A percentile compares a stretch with the other conserved stretches of the same genome.
These are phyloP conservation scores for Gleditsia sinensis DNA, from an alignment of 306 rosid genomes.

Conservation along the genomic window DNA sequence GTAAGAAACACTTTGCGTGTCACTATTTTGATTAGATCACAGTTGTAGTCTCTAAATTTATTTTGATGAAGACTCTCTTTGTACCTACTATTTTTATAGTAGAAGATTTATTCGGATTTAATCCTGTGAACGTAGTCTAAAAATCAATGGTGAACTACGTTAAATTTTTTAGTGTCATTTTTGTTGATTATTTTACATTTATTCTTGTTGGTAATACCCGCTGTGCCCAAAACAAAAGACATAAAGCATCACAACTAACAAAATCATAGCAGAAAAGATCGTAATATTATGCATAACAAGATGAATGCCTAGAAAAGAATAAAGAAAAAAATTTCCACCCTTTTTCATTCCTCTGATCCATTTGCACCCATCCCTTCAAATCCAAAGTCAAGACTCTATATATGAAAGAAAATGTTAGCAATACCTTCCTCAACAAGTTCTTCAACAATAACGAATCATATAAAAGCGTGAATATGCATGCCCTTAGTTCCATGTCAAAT, in stretches of 20 bases:
- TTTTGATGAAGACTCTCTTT: too few relatives aligned
- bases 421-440: slow-evolving; percentile 32
- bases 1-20: too few relatives aligned
- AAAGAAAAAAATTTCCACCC: slow-evolving; percentile 4
- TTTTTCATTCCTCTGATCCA: slow-evolving; percentile 70
- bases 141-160: too few relatives aligned
- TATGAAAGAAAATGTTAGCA: slow-evolving; percentile 42
- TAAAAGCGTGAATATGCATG: not conserved
- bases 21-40: too few relatives aligned
- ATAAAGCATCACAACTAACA: slow-evolving; percentile 15
- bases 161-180: too few relatives aligned
- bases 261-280: slow-evolving; percentile 11
- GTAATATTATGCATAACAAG: not conserved
- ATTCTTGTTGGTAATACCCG: too few relatives aligned
- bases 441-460: slow-evolving; percentile 16
- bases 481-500: slow-evolving; percentile 17
- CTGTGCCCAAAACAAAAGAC: too few relatives aligned
- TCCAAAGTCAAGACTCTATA: slow-evolving; percentile 87
- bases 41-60: too few relatives aligned
- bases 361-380: slow-evolving; percentile 92
- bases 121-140: too few relatives aligned
- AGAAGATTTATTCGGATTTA: too few relatives aligned
- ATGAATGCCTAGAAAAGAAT: slow-evolving; percentile 8
- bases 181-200: too few relatives aligned
- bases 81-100: too few relatives aligned